These are phyloP conservation scores for Dittrichia graveolens DNA, from an alignment of 129 eudicot genomes.

Conservation along the genomic window DNA sequence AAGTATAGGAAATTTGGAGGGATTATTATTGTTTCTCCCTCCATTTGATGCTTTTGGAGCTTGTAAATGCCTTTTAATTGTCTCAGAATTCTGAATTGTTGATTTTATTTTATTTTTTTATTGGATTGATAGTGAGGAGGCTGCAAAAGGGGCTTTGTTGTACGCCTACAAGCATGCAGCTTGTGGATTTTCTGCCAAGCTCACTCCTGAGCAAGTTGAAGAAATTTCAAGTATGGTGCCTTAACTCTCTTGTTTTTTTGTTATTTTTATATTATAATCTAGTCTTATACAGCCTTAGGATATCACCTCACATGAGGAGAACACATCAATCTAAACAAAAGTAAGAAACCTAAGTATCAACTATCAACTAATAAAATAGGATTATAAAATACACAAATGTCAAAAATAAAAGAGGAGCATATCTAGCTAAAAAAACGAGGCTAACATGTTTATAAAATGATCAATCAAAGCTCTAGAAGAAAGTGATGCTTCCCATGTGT, in stretches of 20 bases:
- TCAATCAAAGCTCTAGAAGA: neutral
- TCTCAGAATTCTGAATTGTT: constrained; percentile 22
- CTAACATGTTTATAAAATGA: neutral
- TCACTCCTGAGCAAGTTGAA: constrained; percentile 83
- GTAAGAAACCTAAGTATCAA: neutral
- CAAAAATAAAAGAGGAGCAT: neutral
- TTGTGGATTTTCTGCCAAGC: constrained; percentile 92
- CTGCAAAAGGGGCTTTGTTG: constrained; percentile 80
- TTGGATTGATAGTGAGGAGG: constrained; percentile 68
- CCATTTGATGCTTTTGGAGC: neutral
- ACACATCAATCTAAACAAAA: neutral
- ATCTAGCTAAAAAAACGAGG: neutral
- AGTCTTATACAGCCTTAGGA: constrained; percentile 9
- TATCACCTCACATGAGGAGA: constrained; percentile 4
- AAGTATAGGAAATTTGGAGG: too few relatives aligned
- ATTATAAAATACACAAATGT: neutral
- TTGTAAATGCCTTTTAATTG: neutral
- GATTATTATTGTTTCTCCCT: too few relatives aligned
- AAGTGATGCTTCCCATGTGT: neutral
- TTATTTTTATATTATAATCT: neutral
- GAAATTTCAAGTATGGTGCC: constrained; percentile 67
- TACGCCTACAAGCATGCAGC: constrained; percentile 93
- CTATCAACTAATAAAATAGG: neutral
- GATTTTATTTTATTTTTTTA: neutral
- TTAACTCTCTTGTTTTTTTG: constrained; percentile 5